Conservation (phyloP, 2,329 filamentous ascomycete genomes). For the Penicillium italicum region DNA sequence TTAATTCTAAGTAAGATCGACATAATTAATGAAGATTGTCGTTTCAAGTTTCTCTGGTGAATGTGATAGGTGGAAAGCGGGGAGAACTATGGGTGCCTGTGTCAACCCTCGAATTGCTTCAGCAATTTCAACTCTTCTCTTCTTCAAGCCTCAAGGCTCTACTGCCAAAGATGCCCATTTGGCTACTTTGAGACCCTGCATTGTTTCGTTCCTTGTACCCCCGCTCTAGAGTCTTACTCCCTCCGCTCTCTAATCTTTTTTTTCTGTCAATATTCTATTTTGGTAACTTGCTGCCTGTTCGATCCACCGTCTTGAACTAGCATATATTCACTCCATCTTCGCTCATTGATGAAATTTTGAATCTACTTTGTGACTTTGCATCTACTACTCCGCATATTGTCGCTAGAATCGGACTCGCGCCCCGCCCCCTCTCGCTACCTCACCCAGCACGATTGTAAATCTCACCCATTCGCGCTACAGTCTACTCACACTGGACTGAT, state of each 20-base stretch:
- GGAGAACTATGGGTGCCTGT: slow-evolving; percentile 1
- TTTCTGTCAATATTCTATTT: not conserved
- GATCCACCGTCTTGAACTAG: not conserved
- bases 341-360: not conserved
- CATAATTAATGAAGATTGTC: slow-evolving; percentile 25
- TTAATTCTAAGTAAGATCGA: slow-evolving; percentile 8
- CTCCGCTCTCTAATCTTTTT: not conserved
- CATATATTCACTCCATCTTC: not conserved
- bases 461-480: not conserved
- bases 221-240: not conserved
- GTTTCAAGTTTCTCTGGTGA: slow-evolving; percentile 8
- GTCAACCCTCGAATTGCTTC: slow-evolving; percentile 18
- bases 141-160: not conserved
- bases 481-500: not conserved
- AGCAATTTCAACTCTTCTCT: too few species aligned
- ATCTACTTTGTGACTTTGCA: not conserved
- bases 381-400: not conserved
- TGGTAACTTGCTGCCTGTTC: slow-evolving; percentile 4
- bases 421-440: not conserved
- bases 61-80: slow-evolving; percentile 22
- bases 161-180: not conserved
- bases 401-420: not conserved
- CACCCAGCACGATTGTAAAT: not conserved
- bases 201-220: not conserved
- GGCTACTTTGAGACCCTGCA: not conserved